Evolutionary conservation across 352 stramenopile species (phyloP).

Genomic region (Blastocystis sp.): DNA sequence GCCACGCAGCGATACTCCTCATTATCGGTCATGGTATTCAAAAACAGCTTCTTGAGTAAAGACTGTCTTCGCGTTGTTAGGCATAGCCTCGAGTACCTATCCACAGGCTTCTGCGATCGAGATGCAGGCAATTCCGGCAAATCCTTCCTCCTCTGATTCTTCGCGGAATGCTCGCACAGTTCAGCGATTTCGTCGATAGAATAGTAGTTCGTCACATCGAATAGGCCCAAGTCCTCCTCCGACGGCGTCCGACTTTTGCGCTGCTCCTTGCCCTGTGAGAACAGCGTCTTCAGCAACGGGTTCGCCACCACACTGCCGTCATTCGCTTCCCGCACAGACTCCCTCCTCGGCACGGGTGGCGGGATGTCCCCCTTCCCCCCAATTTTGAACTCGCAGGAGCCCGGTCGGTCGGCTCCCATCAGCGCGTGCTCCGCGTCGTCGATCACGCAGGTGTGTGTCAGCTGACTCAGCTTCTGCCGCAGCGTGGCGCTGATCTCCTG

Average conservation of each 20-base stretch:
- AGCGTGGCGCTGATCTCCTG: constrained; percentile 41
- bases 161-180: neutral
- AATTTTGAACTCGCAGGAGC: neutral
- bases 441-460: constrained; percentile 9
- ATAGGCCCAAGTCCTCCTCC: constrained; percentile 52
- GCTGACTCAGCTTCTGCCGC: neutral
- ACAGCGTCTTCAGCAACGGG: neutral
- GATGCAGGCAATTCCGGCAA: neutral
- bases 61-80: constrained; percentile 2
- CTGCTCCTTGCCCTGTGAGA: neutral
- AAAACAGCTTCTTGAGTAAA: constrained; percentile 29
- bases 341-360: neutral
- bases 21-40: constrained; percentile 5
- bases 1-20: constrained; percentile 28
- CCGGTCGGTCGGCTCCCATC: neutral
- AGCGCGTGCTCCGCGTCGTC: constrained; percentile 52
- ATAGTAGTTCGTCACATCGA: constrained; percentile 30
- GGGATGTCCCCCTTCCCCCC: neutral
- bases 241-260: neutral
- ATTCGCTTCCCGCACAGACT: neutral
- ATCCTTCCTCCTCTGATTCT: neutral
- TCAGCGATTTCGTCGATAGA: constrained; percentile 30
- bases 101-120: neutral
- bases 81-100: neutral
- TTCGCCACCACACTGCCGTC: neutral